Percentiles rank a stretch among this genome's conserved stretches.
These are phyloP conservation scores for Aspergillus hortae DNA, from an alignment of 2,329 filamentous ascomycete species.

Conservation along the genomic window DNA sequence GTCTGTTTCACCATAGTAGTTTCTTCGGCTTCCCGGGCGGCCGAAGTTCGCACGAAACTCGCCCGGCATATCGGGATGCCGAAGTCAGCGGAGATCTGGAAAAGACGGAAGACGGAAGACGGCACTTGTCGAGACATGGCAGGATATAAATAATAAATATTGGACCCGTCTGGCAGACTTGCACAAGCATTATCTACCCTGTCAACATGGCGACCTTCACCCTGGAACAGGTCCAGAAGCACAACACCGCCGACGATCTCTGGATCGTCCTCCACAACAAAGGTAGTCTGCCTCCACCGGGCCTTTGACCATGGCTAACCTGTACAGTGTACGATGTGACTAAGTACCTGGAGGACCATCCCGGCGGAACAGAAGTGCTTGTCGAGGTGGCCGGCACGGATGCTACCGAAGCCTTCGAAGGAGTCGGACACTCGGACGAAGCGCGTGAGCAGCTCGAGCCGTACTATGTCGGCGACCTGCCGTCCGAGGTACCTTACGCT, in stretches of 20 bases:
- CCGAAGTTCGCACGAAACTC: constrained; percentile 11
- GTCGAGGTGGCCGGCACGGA: constrained; percentile 40
- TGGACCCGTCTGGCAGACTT: background rate
- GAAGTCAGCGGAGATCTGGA: background rate
- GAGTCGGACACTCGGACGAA: constrained; percentile 43
- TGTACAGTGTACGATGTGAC: constrained; percentile 55
- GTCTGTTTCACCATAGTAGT: background rate
- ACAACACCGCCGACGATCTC: constrained; percentile 46
- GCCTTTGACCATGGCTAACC: background rate
- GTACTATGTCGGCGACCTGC: constrained; percentile 31
- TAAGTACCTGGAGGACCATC: constrained; percentile 57
- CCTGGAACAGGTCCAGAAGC: constrained; percentile 40
- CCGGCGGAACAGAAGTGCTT: constrained; percentile 40
- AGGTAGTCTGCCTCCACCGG: constrained; percentile 28
- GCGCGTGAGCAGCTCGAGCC: constrained; percentile 38
- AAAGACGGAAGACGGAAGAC: background rate
- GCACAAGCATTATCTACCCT: background rate
- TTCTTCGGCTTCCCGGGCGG: background rate
- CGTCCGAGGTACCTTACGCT: constrained; percentile 10
- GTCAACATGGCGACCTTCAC: constrained; percentile 10
- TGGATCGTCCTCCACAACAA: constrained; percentile 56
- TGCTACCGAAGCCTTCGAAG: constrained; percentile 39
- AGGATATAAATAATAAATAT: background rate
- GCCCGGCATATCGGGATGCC: constrained; percentile 1
- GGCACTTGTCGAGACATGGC: background rate